These are phyloP conservation scores for Agrostemma githago DNA, from an alignment of 148 eudicot genomes.

Conservation along the genomic window DNA sequence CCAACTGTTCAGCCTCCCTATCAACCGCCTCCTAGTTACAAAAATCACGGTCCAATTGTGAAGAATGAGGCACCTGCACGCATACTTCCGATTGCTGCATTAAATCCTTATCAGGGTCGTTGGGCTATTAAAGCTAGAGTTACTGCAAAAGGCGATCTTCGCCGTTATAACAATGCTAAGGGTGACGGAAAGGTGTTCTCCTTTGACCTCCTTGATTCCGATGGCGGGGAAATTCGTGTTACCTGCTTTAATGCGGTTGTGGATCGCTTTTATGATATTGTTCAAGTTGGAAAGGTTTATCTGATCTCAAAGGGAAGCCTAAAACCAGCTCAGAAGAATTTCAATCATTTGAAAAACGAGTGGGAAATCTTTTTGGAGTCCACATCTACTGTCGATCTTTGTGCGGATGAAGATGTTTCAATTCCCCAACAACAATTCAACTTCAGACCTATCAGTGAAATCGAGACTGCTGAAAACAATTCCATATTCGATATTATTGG, in stretches of 20 bases:
- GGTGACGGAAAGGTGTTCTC: slow-evolving; percentile 99
- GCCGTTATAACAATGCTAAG: slow-evolving; percentile 90
- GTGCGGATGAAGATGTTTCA: slow-evolving; percentile 86
- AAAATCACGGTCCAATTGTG: slow-evolving; percentile 80
- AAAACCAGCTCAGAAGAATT: slow-evolving; percentile 85
- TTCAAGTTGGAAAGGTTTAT: slow-evolving; percentile 82
- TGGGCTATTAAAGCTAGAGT: slow-evolving; percentile 99
- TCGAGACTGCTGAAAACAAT: slow-evolving; percentile 75
- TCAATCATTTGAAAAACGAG: slow-evolving; percentile 90
- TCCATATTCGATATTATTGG: slow-evolving; percentile 85
- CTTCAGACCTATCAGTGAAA: slow-evolving; percentile 75
- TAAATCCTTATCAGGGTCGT: slow-evolving; percentile 98
- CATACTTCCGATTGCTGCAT: slow-evolving; percentile 80
- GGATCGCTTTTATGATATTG: slow-evolving; percentile 78
- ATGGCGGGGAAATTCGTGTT: slow-evolving; percentile 93
- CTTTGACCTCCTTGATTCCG: slow-evolving; percentile 93
- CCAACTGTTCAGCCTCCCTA: slow-evolving; percentile 88
- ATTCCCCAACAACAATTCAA: slow-evolving; percentile 85
- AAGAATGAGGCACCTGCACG: slow-evolving; percentile 98
- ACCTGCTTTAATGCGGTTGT: slow-evolving; percentile 96
- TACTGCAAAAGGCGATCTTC: slow-evolving; percentile 90
- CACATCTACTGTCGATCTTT: slow-evolving; percentile 76
- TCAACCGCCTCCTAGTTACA: slow-evolving; percentile 90
- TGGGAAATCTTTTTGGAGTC: slow-evolving; percentile 96
- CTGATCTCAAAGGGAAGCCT: slow-evolving; percentile 86